Percentiles rank a stretch among this genome's conserved stretches.
Evolutionary conservation across 1,284 basidiomycete species (phyloP).

Genomic region (Cryptococcus maquisensis): DNA sequence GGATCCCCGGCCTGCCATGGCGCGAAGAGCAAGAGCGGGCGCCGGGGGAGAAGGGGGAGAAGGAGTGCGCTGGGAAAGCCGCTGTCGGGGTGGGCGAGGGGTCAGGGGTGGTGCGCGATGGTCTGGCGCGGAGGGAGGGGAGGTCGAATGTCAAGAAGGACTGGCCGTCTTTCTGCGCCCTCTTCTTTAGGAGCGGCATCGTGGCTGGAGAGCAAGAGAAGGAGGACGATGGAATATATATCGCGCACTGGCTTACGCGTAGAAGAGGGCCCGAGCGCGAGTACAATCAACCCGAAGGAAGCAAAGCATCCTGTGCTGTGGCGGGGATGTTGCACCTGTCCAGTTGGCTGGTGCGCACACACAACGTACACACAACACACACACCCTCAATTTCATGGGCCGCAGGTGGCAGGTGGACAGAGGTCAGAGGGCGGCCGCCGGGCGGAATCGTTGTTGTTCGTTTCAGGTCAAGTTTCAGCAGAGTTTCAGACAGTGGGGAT

Average conservation of each 20-base stretch:
- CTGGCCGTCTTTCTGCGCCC: background rate
- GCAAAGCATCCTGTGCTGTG: too few relatives aligned
- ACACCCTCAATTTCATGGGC: too few relatives aligned
- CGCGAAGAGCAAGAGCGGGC: background rate
- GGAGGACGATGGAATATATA: too few relatives aligned
- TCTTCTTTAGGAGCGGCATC: conserved; percentile 2
- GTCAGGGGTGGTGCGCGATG: background rate
- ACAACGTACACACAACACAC: too few relatives aligned
- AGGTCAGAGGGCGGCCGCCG: too few relatives aligned
- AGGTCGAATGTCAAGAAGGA: conserved; percentile 5
- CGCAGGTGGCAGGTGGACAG: too few relatives aligned
- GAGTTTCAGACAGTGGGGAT: too few relatives aligned
- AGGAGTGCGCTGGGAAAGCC: background rate
- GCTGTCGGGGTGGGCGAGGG: background rate
- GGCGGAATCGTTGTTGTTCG: too few relatives aligned
- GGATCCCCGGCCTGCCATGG: background rate
- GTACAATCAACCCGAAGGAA: too few relatives aligned
- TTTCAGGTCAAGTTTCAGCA: too few relatives aligned
- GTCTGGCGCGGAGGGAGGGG: background rate
- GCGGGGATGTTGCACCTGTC: too few relatives aligned
- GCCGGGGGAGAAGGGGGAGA: background rate
- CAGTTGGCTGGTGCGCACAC: too few relatives aligned
- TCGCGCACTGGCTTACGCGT: background rate
- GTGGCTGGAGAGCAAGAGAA: background rate
- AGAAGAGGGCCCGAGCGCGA: background rate